Base-by-base conservation (phyloP, 805 yeast genomes). In the Nakazawaea holstii region DNA sequence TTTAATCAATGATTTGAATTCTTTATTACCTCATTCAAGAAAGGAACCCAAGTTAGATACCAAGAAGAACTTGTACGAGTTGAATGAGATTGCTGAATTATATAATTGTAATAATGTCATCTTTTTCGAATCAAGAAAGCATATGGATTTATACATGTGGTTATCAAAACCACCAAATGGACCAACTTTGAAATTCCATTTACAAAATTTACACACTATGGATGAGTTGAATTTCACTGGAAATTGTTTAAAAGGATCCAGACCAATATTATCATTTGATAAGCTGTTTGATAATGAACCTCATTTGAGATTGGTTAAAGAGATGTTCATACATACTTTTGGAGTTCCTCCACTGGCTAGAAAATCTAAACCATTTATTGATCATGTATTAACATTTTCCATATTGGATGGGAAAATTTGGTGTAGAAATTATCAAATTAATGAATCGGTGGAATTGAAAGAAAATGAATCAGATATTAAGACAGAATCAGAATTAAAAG, bases 221-320 rank as follows among this genome's bases (percentile, higher is more conserved):
- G 96, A 91, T 61, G 99, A 94, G 68, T 74, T 94, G 53, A 91
- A 94, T 64, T 94, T 94, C 70, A 90, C 96, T 10, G 99, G 99
- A 44, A 94, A 94, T 70, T 89, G 97, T 62, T 72, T 94, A 54
- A 88, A 85, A 65, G 99, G 99, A 6, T 89, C 97, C 13, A 80
- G 99, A 65, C 99, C 99, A 6, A 67, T 94, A 35, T 74, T 94
- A 53, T 87, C 96, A 43, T 94, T 94, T 64, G 99, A 91, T 65
- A 74, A 76, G 52, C 62, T 83, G 27, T 94, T 94, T 66, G 88
- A 84, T 48, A 73, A 74, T 27, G 82, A 85, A 39, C 74, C 70
- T 27, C 96, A 91, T 61, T 72, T 74, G 60, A 75, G 70, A 60
- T 76, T 94, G 52, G 75, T 91, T 65, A 91, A 89, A 68, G 98